Evolutionary conservation across 495 filamentous ascomycete genomes (phyloP), one percentile per base, ranked within the genome.

Genomic region (Penicillium flavigenum): DNA sequence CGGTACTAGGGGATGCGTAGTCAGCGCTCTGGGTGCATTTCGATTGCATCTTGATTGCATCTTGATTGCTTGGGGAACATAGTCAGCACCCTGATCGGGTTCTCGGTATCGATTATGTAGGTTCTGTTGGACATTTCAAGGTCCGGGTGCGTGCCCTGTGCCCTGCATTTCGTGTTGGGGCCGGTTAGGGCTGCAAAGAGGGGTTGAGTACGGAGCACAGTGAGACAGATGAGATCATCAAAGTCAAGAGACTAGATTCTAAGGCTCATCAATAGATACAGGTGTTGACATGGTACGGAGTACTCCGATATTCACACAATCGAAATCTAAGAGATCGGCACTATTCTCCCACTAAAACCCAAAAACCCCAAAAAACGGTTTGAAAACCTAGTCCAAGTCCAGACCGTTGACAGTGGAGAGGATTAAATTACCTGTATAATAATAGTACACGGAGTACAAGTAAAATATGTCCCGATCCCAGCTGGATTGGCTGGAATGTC

Each of bases 271-370:
- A 7, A 31, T 10, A 11, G 29, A 1, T 10, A 11, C 0, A 11
- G 29, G 8, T 11, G 29, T 31, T 31, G 9, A 31, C 29, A 31
- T 11, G 9, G 9, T 31, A 31, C 29, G 29, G 27, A 31, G 29
- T 11, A 11, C 29, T 31, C 29, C 29, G 29, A 31, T 38, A 38
- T n/a, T 39, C 16, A 39, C 16, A 39, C 31, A 34, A 34, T 39
- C n/a, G 34, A 38, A n/a, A 39, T 36, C 24, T 22, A 16, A 27
- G 6, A 41, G 53, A 55, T 55, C 53, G 53, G 53, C 53, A 47
- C 53, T 55, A 47, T n/a, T 47, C 12, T 47, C 43, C 34, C 53
- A 55, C 53, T 41, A 47, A 55, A 47, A 38, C 47, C 12, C 31
- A 0, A 38, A 36, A 38, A 12, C 4, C 31, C 1, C 1, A 29